These are phyloP conservation scores for Lachancea dasiensis DNA, from an alignment of 805 yeast species.

Conservation along the genomic window DNA sequence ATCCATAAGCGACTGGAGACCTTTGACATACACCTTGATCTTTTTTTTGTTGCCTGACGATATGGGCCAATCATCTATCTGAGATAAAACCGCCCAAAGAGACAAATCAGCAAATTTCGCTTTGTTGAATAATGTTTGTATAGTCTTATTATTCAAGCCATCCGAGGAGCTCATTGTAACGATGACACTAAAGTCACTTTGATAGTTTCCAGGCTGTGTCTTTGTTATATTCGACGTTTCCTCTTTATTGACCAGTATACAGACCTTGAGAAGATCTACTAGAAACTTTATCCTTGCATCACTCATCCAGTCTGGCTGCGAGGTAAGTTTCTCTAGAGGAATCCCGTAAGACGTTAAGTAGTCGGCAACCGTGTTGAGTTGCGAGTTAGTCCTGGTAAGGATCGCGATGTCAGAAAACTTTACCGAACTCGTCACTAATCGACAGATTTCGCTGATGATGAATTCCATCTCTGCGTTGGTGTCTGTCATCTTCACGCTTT, in stretches of 20 bases:
- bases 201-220: slow-evolving; percentile 8
- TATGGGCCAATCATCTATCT: slow-evolving; percentile 14
- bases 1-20: slow-evolving; percentile 16
- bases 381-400: slow-evolving; percentile 47
- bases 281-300: slow-evolving; percentile 35
- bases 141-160: slow-evolving; percentile 22
- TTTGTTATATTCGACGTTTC: neutral
- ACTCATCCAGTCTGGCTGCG: slow-evolving; percentile 48
- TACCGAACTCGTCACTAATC: slow-evolving; percentile 22
- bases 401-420: slow-evolving; percentile 43
- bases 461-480: slow-evolving; percentile 20
- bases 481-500: slow-evolving; percentile 11
- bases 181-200: slow-evolving; percentile 27
- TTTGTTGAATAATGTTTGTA: slow-evolving; percentile 19
- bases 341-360: slow-evolving; percentile 39
- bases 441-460: slow-evolving; percentile 19
- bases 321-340: slow-evolving; percentile 38
- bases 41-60: slow-evolving; percentile 19
- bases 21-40: slow-evolving; percentile 26
- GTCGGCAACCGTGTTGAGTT: slow-evolving; percentile 37
- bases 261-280: slow-evolving; percentile 44
- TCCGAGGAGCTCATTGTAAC: slow-evolving; percentile 21
- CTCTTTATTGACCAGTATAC: slow-evolving; percentile 13
- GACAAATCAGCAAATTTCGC: slow-evolving; percentile 15
- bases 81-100: slow-evolving; percentile 23